phyloP scores from a whole-genome alignment of 441 rosid species.

The Codiaeum variegatum region DNA sequence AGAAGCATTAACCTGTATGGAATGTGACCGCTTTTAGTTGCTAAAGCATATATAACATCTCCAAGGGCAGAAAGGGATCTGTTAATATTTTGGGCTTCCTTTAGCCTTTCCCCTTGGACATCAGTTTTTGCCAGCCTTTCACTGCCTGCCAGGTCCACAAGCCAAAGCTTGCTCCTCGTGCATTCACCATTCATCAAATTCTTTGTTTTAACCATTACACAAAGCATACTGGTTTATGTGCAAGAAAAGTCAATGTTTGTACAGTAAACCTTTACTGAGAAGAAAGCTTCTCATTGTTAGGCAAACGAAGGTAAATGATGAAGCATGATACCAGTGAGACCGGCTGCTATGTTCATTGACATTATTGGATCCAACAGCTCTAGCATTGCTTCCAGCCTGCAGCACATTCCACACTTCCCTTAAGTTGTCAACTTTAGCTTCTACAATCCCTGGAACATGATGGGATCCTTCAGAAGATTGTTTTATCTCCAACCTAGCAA shows the following conservation, averaged over 20 bases:
- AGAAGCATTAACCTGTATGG: constrained; percentile 58
- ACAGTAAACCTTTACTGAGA: constrained; percentile 4
- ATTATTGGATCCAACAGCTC: constrained; percentile 87
- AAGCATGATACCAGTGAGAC: constrained; percentile 70
- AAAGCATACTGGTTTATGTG: constrained; percentile 63
- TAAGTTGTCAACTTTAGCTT: constrained; percentile 68
- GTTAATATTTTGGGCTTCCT: constrained; percentile 85
- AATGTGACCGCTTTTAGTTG: constrained; percentile 72
- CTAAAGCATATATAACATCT: constrained; percentile 78
- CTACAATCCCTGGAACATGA: constrained; percentile 76
- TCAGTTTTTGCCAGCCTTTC: constrained; percentile 86
- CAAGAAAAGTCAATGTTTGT: not conserved
- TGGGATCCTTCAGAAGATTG: constrained; percentile 77
- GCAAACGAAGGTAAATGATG: not conserved
- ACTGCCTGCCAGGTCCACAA: constrained; percentile 93
- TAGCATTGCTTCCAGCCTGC: constrained; percentile 78
- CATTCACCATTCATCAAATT: constrained; percentile 74
- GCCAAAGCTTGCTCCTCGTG: constrained; percentile 92
- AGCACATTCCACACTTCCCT: constrained; percentile 81
- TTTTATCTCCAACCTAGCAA: constrained; percentile 74
- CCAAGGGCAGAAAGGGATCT: constrained; percentile 92
- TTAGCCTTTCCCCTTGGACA: constrained; percentile 79
- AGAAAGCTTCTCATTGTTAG: constrained; percentile 10
- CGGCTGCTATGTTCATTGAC: constrained; percentile 95
- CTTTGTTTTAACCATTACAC: constrained; percentile 76